Percentiles rank a stretch among this genome's conserved stretches.
These are phyloP conservation scores for Hyparrhenia diplandra DNA, from an alignment of 176 grass and related monocot genomes.

Conservation along the genomic window DNA sequence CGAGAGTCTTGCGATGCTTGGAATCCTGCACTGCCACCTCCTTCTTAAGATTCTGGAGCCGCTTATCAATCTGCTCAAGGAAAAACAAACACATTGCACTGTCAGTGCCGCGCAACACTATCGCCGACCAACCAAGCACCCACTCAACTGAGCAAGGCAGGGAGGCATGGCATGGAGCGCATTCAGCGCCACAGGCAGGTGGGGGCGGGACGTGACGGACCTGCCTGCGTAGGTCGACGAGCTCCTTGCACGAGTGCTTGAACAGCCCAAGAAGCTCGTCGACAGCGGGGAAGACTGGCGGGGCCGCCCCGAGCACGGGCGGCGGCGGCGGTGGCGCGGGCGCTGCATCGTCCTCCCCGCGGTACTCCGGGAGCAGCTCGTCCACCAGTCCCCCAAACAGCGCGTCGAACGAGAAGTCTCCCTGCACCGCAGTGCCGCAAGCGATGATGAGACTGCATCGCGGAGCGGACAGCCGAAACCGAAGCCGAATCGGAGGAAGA, in stretches of 20 bases:
- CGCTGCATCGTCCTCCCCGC: constrained; percentile 49
- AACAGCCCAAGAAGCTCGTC: constrained; percentile 86
- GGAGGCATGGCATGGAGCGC: not conserved
- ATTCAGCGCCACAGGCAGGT: not conserved
- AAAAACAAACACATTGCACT: not conserved
- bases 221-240: constrained; percentile 87
- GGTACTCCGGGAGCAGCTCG: constrained; percentile 82
- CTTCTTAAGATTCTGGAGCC: constrained; percentile 93
- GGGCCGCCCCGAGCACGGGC: constrained; percentile 43
- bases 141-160: not conserved
- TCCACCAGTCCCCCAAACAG: constrained; percentile 87
- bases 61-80: constrained; percentile 68
- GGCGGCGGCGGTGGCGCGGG: constrained; percentile 32
- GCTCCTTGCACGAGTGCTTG: constrained; percentile 99
- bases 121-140: not conserved
- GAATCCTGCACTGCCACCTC: constrained; percentile 81
- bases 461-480: not conserved
- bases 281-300: constrained; percentile 81
- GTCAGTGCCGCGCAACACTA: not conserved
- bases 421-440: constrained; percentile 22
- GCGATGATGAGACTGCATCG: not conserved
- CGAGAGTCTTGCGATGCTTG: constrained; percentile 91
- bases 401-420: constrained; percentile 91
- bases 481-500: not conserved
- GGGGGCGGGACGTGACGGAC: constrained; percentile 1